Percentiles rank a stretch among this genome's conserved stretches.
These are phyloP conservation scores for Gypsophila paniculata DNA, from an alignment of 179 eudicot species.

Conservation along the genomic window DNA sequence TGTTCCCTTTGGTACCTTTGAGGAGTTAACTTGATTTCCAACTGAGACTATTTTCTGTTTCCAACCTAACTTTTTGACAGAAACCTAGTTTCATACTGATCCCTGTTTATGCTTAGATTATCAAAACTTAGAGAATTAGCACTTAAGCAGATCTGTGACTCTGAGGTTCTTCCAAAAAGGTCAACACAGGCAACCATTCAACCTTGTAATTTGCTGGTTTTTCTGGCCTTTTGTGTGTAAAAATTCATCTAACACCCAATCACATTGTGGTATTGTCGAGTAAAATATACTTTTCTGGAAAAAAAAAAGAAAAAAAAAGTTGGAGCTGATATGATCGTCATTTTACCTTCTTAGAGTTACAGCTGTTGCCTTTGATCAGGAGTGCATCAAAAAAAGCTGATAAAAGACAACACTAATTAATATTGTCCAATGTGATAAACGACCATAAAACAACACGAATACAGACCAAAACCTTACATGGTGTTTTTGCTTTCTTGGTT, in stretches of 20 bases:
- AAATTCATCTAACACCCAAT: too few species aligned
- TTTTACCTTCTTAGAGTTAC: constrained; percentile 62
- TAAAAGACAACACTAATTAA: constrained; percentile 18
- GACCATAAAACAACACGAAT: constrained; percentile 19
- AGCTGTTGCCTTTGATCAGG: constrained; percentile 42
- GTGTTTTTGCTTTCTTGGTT: constrained; percentile 53
- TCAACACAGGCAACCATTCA: not conserved
- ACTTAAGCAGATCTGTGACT: not conserved
- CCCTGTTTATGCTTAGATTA: not conserved
- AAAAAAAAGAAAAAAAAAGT: not conserved
- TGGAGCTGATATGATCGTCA: not conserved
- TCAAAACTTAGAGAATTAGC: not conserved
- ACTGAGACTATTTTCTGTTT: too few species aligned
- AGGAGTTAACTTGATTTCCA: too few species aligned
- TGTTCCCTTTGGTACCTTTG: too few species aligned
- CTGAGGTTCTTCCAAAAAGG: not conserved
- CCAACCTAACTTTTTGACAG: too few species aligned
- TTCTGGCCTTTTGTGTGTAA: too few species aligned
- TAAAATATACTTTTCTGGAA: not conserved
- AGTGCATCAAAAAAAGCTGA: constrained; percentile 67
- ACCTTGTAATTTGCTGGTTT: not conserved
- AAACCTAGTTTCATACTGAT: too few species aligned
- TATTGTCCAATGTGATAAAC: constrained; percentile 6
- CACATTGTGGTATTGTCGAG: not conserved
- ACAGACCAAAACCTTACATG: constrained; percentile 40